Evolutionary conservation across 2,329 filamentous ascomycete genomes (phyloP), one percentile per base, ranked within the genome.

Genomic region (Ceratocystis huliohia): DNA sequence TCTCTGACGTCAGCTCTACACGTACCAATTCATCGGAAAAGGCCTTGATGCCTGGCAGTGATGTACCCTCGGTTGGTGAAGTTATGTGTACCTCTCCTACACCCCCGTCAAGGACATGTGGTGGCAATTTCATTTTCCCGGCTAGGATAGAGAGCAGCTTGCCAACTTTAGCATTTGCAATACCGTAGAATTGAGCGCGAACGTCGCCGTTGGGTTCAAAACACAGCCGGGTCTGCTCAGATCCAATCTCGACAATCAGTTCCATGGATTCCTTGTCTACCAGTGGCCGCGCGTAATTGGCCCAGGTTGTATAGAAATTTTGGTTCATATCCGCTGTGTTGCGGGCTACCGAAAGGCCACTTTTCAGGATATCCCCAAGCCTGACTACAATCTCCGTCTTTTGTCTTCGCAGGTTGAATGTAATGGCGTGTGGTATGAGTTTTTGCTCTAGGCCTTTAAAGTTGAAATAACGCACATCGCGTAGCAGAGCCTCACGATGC

Each of bases 381-480:
- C 89, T 82, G 41, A 97, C 79, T 3, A 85, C 77, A 20, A 97
- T 96, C 76, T 97, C 92, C 2, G 84, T 80, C 62, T 82, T 82
- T 17, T 81, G 78, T 1, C 88, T 82, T 17, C 82, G 77, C 45
- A 88, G 82, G 72, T 96, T 96, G 75, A 85, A 91, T 64, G 81
- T 84, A 68, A 93, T 88, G 33, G 84, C 75, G 74, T 92, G 88
- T 0, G 88, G 84, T 56, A 96, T 88, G 10, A 97, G 79, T 69
- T 85, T 86, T 75, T 97, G 93, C 76, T 97, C 93, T 0, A 96
- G 78, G 0, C 91, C 91, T 73, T 92, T 93, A 71, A 97, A 86
- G 74, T 96, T 91, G 75, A 93, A 96, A 75, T 96, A 97, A 64
- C 89, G 86, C 69, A 90, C 94, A 74, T 97, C 93, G 50, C 89